These are phyloP conservation scores for Paraphoma sp. DNA, from an alignment of 2,329 filamentous ascomycete genomes.

Conservation along the genomic window DNA sequence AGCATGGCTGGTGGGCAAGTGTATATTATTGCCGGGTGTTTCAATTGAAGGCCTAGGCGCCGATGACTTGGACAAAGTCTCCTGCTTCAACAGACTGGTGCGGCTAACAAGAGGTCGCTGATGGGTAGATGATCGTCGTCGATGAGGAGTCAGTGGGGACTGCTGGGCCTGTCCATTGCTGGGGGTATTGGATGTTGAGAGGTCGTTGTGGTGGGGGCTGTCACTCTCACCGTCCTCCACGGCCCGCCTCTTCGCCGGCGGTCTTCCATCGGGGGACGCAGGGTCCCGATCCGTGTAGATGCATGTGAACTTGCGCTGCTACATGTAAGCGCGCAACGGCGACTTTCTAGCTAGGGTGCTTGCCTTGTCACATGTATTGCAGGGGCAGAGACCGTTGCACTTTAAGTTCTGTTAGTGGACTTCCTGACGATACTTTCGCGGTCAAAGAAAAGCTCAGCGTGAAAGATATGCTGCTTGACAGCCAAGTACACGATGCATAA, in stretches of 20 bases:
- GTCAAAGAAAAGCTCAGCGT: constrained; percentile 4
- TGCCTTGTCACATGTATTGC: constrained; percentile 65
- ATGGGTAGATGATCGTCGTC: constrained; percentile 21
- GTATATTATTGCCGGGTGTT: constrained; percentile 28
- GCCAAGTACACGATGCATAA: not conserved
- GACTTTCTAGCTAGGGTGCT: constrained; percentile 7
- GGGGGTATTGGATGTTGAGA: constrained; percentile 29
- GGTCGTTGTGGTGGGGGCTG: constrained; percentile 23
- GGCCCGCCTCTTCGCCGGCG: constrained; percentile 44
- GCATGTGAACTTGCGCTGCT: constrained; percentile 49
- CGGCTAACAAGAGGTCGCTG: constrained; percentile 11
- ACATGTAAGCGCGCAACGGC: constrained; percentile 20
- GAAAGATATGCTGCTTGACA: not conserved
- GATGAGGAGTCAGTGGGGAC: constrained; percentile 25
- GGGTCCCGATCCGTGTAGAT: constrained; percentile 47
- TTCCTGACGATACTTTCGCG: not conserved
- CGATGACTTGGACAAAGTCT: constrained; percentile 24
- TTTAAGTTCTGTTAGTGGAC: constrained; percentile 37
- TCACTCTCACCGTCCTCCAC: constrained; percentile 29
- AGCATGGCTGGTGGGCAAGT: constrained; percentile 26
- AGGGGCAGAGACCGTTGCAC: constrained; percentile 67
- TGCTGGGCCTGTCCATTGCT: constrained; percentile 24
- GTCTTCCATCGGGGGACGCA: constrained; percentile 43
- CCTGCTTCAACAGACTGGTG: constrained; percentile 21
- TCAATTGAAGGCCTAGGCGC: constrained; percentile 32